Conservation (phyloP, 495 filamentous ascomycete species). For the Aspergillus diversus region DNA sequence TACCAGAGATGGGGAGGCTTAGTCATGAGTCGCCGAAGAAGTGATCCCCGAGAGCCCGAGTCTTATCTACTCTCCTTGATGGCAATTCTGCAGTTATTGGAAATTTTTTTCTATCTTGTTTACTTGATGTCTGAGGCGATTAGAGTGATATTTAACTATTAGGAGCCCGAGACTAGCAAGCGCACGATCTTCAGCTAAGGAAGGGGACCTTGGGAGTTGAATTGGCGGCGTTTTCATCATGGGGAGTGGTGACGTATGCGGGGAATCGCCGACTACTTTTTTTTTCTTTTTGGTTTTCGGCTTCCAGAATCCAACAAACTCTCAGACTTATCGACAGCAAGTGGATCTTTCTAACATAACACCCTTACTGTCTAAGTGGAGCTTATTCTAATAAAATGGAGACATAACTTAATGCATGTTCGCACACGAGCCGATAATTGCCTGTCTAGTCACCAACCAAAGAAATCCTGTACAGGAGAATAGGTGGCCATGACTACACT, state of each 20-base stretch:
- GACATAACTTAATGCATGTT: not conserved
- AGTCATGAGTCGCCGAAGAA: constrained; percentile 8
- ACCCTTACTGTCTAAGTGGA: not conserved
- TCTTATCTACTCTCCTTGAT: not conserved
- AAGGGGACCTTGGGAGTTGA: not conserved
- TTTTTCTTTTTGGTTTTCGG: not conserved
- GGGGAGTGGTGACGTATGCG: constrained; percentile 2
- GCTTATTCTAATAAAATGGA: not conserved
- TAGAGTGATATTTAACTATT: not conserved
- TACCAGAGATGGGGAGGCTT: not conserved
- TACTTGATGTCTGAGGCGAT: not conserved
- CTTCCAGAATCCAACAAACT: too few species aligned
- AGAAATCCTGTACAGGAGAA: not conserved
- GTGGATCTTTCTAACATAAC: too few species aligned
- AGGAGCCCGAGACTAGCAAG: not conserved
- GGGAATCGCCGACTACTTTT: constrained; percentile 3
- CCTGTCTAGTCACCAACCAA: too few species aligned
- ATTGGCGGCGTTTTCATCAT: not conserved
- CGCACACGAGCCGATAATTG: too few species aligned
- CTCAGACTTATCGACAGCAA: too few species aligned
- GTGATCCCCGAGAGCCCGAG: constrained; percentile 5
- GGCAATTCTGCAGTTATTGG: not conserved
- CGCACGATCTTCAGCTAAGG: too few species aligned
- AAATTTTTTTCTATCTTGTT: not conserved
- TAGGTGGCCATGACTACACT: too few species aligned